Base-by-base conservation (phyloP, 805 yeast genomes). In the Zygotorulaspora florentina region DNA sequence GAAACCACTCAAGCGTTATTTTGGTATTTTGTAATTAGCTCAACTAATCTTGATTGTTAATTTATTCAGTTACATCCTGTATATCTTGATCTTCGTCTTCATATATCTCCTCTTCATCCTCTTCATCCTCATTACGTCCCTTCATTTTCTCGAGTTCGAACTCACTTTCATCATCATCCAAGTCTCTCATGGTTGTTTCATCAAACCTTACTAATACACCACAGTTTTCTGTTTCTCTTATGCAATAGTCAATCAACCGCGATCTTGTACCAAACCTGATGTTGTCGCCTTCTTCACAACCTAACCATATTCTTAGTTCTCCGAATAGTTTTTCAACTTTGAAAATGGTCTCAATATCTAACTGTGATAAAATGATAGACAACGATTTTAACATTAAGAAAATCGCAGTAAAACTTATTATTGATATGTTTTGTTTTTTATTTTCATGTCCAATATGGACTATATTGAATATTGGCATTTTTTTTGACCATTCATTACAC, bases 281-380 rank as follows among this genome's bases (percentile, higher is more conserved):
- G 8, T 50, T 48, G 11, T 61, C 49, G n/a, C 66, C 68, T 23
- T 52, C 48, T 16, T 59, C 49, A 25, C 61, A 58, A 27, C 71
- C 70, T 23, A 65, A 42, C 71, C 71, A 67, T 2, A 68, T 60
- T 54, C 72, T 60, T 17, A 67, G 39, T 10, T 54, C 48, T 9
- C 65, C 68, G 7, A 61, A 53, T 12, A 66, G 50, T 31, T 59
- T 61, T 43, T 67, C 71, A 13, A 33, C 36, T 17, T 16, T 33
- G 42, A 48, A 25, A n/a, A 40, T 33, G 8, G 42, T 11, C 3
- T 39, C 31, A 13, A 41, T 44, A 7, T 45, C 41, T 34, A 48
- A 48, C 9, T 41, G 45, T n/a, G 50, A 42, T 9, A 50, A 31
- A 12, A 53, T 48, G 11, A 54, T 55, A 53, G 61, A 48, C 17